Evolutionary conservation across 2,329 filamentous ascomycete genomes (phyloP).

Genomic region (Fusarium caatingaense): DNA sequence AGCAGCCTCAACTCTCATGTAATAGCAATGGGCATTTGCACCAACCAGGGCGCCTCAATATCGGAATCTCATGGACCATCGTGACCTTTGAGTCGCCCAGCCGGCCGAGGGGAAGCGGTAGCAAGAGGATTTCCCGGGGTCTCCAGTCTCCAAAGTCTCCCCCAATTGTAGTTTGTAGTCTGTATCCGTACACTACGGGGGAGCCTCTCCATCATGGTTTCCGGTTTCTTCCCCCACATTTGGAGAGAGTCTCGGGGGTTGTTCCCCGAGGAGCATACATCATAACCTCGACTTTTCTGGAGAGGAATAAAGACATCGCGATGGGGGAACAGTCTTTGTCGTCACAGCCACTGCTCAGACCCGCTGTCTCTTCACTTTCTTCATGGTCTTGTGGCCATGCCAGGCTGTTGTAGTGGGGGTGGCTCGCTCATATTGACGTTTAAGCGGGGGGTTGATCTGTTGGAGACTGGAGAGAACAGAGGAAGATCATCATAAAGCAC

Average conservation of each 20-base stretch:
- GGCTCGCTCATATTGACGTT: constrained; percentile 43
- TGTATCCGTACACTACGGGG: constrained; percentile 26
- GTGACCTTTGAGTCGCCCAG: constrained; percentile 34
- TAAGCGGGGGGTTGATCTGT: constrained; percentile 25
- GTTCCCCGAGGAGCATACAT: constrained; percentile 24
- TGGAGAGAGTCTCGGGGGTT: constrained; percentile 29
- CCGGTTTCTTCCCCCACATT: constrained; percentile 47
- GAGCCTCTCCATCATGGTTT: constrained; percentile 29
- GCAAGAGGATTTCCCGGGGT: constrained; percentile 54
- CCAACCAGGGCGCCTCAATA: constrained; percentile 30
- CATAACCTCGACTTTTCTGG: background rate
- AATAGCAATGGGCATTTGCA: constrained; percentile 21
- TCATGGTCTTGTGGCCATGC: constrained; percentile 13
- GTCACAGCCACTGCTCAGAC: constrained; percentile 26
- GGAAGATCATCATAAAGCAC: constrained; percentile 31
- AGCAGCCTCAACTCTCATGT: constrained; percentile 23
- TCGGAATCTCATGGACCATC: constrained; percentile 42
- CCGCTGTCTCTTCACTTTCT: constrained; percentile 23
- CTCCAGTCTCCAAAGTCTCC: constrained; percentile 28
- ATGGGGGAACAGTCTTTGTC: constrained; percentile 8
- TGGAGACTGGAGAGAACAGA: constrained; percentile 3
- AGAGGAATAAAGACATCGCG: constrained; percentile 4
- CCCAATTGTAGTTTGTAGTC: constrained; percentile 9
- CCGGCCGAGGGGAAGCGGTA: constrained; percentile 47
- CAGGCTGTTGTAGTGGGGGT: constrained; percentile 39